Base-by-base conservation (phyloP, 345 rosid genomes). In the Dimocarpus longan region DNA sequence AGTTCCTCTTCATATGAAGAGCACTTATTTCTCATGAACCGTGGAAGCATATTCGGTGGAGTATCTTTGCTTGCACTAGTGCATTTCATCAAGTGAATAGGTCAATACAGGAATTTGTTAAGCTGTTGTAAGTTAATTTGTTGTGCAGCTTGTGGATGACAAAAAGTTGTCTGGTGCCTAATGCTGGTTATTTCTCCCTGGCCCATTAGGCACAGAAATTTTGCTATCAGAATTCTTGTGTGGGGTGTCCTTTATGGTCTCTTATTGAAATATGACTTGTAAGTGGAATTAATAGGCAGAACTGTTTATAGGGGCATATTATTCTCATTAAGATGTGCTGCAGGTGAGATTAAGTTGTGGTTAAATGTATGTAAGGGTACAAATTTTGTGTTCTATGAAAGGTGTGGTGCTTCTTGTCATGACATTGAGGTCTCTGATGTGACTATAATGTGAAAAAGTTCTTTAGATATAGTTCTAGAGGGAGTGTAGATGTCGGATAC, bases 381-480 rank as follows among this genome's bases (percentile, higher is more conserved):
- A 18, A 66, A 46, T 9, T 43, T 42, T 40, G 10, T 8, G n/a
- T 19, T 12, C 7, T 8, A 68, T 43, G 26, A 8, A 11, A 68
- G 72, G 32, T 21, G 3, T 68, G 56, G 21, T 40, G 54, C 54
- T 43, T 68, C 56, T 43, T 19, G 54, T 68, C 28, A 68, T 43
- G 32, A 43, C 12, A 40, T 7, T 68, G 12, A 62, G 54, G 16
- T 43, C 32, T 44, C 56, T 21, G 28, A 40, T 68, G 71, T 39
- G 71, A 68, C n/a, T 8, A 8, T 68, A 8, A 21, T n/a, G 6
- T 19, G 43, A 68, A 68, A n/a, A 52, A 43, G 54, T n/a, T 43
- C 42, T 68, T 68, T 9, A n/a, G 26, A 68, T 68, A 44, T 43
- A n/a, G 72, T 68, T 68, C 72, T 68, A 44, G 50, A 68, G 54